A percentile compares a stretch with the other conserved stretches of the same genome.
Conservation (phyloP, 768 basidiomycete species). For the Termitomyces bulborhizus region DNA sequence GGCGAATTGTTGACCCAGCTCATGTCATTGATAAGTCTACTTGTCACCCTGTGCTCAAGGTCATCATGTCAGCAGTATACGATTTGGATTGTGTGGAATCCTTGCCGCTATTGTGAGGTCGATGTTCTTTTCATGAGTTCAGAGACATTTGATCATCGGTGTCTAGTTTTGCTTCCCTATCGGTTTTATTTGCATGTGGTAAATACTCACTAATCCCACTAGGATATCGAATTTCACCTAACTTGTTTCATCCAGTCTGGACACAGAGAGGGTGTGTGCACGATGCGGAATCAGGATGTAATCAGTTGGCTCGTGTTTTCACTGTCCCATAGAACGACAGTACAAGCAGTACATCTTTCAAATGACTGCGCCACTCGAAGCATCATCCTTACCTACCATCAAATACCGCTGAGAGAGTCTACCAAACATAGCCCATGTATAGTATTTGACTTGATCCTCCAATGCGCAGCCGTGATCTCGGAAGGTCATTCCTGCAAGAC, state of each 20-base stretch:
- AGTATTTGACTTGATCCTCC: not conserved
- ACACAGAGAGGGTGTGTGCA: constrained; percentile 24
- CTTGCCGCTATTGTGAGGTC: constrained; percentile 20
- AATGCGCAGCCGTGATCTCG: not conserved
- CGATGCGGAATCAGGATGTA: constrained; percentile 25
- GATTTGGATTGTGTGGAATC: constrained; percentile 23
- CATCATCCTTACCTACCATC: not conserved
- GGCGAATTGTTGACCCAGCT: not conserved
- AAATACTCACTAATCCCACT: not conserved
- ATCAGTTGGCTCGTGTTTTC: not conserved
- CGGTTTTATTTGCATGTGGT: constrained; percentile 23
- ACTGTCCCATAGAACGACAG: not conserved
- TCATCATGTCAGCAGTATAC: constrained; percentile 16
- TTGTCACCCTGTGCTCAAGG: constrained; percentile 20
- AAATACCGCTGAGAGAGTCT: too few relatives aligned
- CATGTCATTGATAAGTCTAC: constrained; percentile 7
- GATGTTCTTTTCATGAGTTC: not conserved
- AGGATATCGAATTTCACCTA: not conserved
- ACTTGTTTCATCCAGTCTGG: constrained; percentile 12
- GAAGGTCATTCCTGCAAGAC: too few relatives aligned
- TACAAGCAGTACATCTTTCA: not conserved
- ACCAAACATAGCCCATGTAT: not conserved
- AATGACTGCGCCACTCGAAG: not conserved
- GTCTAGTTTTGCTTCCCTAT: constrained; percentile 20
- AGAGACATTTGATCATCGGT: not conserved